phyloP scores from a whole-genome alignment of 176 grass and related monocot species.

The Neostapfia colusana region DNA sequence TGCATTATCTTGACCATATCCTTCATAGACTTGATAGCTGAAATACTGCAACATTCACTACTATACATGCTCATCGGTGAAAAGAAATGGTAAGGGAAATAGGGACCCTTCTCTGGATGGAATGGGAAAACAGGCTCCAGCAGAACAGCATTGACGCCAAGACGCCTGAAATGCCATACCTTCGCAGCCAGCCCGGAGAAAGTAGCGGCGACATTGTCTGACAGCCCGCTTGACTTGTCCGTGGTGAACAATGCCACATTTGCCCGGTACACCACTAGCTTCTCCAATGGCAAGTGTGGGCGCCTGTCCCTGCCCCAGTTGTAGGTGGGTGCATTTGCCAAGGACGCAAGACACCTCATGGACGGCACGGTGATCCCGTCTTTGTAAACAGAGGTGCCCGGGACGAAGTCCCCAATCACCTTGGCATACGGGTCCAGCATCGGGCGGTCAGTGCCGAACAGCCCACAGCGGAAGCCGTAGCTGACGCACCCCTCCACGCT shows the following conservation, averaged over 20 bases:
- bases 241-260: conserved; percentile 71
- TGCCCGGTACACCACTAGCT: conserved; percentile 79
- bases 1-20: conserved; percentile 88
- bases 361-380: conserved; percentile 43
- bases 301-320: conserved; percentile 58
- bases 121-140: conserved; percentile 86
- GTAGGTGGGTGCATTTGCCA: conserved; percentile 44
- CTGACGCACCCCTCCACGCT: conserved; percentile 47
- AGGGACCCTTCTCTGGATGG: conserved; percentile 69
- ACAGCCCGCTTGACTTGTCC: conserved; percentile 50
- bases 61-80: conserved; percentile 57
- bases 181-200: conserved; percentile 65
- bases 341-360: conserved; percentile 53
- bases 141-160: conserved; percentile 81
- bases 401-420: conserved; percentile 50
- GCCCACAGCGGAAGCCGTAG: conserved; percentile 76
- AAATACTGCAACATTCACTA: conserved; percentile 32
- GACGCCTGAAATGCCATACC: conserved; percentile 59
- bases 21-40: conserved; percentile 70
- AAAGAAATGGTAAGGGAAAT: conserved; percentile 89
- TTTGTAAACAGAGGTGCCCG: conserved; percentile 37
- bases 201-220: conserved; percentile 42
- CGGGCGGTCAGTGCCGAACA: conserved; percentile 46
- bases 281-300: conserved; percentile 68
- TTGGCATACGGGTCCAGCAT: conserved; percentile 84